Conservation (phyloP, 2,329 filamentous ascomycete species). For the Stromatinia cepivora region DNA sequence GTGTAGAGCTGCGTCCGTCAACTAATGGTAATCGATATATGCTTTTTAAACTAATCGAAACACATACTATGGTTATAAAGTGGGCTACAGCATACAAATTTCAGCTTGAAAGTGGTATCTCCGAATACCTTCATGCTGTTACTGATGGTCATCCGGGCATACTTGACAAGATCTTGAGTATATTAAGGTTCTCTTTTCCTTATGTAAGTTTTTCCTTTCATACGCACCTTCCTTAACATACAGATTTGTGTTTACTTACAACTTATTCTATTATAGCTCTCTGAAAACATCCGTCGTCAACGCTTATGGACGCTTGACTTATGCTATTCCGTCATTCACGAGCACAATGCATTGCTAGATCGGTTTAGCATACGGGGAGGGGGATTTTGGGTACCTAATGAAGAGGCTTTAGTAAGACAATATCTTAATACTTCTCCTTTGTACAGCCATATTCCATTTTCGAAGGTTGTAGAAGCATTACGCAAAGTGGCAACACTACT, state of each 20-base stretch:
- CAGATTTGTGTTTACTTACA: no score
- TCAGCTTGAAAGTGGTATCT: neutral
- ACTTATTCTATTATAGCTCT: no score
- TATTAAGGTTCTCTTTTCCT: neutral
- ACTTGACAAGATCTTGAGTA: neutral
- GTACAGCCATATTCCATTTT: neutral
- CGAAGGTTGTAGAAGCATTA: neutral
- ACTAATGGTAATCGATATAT: neutral
- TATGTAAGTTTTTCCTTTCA: neutral
- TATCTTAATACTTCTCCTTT: neutral
- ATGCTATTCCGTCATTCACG: no score
- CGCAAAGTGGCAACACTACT: neutral
- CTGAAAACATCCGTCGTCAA: no score
- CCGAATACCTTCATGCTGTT: neutral
- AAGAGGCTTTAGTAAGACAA: neutral
- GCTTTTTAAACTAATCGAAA: neutral
- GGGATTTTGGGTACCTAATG: neutral
- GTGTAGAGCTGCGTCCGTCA: no score
- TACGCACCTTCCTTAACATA: neutral
- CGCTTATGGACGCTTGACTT: no score
- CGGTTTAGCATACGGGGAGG: no score
- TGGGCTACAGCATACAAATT: neutral
- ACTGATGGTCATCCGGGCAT: conserved; percentile 1
- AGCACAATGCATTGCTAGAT: no score
- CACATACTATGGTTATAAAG: neutral